These are phyloP conservation scores for Candida sp. DNA, from an alignment of 1,139 yeast species.

Conservation along the genomic window DNA sequence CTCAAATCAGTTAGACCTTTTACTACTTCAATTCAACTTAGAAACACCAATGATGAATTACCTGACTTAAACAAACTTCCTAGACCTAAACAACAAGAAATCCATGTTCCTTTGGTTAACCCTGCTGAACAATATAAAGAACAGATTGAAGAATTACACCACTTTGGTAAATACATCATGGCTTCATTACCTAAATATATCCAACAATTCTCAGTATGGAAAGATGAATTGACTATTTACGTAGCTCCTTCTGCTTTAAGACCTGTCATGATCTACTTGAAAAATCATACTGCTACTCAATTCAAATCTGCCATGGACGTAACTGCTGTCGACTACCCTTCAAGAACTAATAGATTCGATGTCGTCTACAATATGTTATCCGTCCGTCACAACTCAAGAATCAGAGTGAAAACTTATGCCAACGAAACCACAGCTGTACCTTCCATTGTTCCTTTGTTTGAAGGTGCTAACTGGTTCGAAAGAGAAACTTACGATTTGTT, in stretches of 20 bases:
- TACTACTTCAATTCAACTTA: slow-evolving; percentile 2
- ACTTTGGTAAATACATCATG: slow-evolving; percentile 78
- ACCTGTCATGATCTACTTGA: slow-evolving; percentile 68
- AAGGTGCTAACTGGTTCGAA: slow-evolving; percentile 90
- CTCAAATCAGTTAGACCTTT: not conserved
- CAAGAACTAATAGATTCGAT: slow-evolving; percentile 81
- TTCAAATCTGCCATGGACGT: slow-evolving; percentile 77
- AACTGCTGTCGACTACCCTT: slow-evolving; percentile 86
- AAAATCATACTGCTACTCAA: slow-evolving; percentile 78
- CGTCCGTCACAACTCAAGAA: slow-evolving; percentile 81
- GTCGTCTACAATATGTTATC: slow-evolving; percentile 82
- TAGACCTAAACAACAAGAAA: slow-evolving; percentile 32
- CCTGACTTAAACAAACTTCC: slow-evolving; percentile 37
- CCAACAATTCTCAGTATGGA: slow-evolving; percentile 88
- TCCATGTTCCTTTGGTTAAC: slow-evolving; percentile 61
- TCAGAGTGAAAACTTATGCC: slow-evolving; percentile 87
- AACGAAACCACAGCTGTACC: slow-evolving; percentile 83
- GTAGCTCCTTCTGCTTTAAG: slow-evolving; percentile 74
- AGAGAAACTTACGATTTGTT: slow-evolving; percentile 85
- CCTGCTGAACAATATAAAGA: slow-evolving; percentile 76
- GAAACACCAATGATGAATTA: slow-evolving; percentile 25
- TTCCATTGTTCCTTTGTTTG: slow-evolving; percentile 62
- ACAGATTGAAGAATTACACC: slow-evolving; percentile 72
- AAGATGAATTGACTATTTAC: slow-evolving; percentile 78
- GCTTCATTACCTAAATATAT: slow-evolving; percentile 78